phyloP scores from a whole-genome alignment of 805 yeast species.

The Metschnikowia aberdeeniae region DNA sequence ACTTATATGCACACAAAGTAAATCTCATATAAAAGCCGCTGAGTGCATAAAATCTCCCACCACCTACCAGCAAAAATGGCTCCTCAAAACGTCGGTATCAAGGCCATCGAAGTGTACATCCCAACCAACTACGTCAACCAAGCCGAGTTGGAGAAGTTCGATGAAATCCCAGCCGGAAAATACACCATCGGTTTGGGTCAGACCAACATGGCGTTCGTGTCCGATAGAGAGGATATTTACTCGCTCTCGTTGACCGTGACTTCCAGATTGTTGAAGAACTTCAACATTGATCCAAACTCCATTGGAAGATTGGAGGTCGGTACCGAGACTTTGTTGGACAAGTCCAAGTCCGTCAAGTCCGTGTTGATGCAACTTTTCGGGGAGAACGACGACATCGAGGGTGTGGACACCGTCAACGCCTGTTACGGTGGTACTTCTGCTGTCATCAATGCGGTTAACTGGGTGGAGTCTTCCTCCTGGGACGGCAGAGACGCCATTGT shows the following conservation, averaged over 20 bases:
- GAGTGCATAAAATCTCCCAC: background rate
- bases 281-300: conserved; percentile 72
- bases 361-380: conserved; percentile 92
- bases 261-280: conserved; percentile 69
- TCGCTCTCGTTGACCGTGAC: conserved; percentile 90
- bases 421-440: conserved; percentile 99
- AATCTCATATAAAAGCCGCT: conserved; percentile 1
- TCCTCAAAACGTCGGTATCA: conserved; percentile 90
- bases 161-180: conserved; percentile 88
- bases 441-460: conserved; percentile 85
- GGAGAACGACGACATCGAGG: conserved; percentile 88
- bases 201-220: conserved; percentile 95
- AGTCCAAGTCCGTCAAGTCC: conserved; percentile 94
- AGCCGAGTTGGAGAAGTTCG: conserved; percentile 77
- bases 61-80: conserved; percentile 11
- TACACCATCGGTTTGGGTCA: conserved; percentile 98
- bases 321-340: conserved; percentile 94
- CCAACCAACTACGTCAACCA: conserved; percentile 84
- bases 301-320: conserved; percentile 98
- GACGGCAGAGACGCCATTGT: conserved; percentile 98
- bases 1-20: conserved; percentile 4
- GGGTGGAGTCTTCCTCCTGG: conserved; percentile 96
- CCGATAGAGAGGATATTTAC: conserved; percentile 96
- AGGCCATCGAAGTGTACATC: conserved; percentile 89
- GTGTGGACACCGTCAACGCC: conserved; percentile 93